Conservation (phyloP, 768 basidiomycete species). For the Termitomyces bulborhizus region DNA sequence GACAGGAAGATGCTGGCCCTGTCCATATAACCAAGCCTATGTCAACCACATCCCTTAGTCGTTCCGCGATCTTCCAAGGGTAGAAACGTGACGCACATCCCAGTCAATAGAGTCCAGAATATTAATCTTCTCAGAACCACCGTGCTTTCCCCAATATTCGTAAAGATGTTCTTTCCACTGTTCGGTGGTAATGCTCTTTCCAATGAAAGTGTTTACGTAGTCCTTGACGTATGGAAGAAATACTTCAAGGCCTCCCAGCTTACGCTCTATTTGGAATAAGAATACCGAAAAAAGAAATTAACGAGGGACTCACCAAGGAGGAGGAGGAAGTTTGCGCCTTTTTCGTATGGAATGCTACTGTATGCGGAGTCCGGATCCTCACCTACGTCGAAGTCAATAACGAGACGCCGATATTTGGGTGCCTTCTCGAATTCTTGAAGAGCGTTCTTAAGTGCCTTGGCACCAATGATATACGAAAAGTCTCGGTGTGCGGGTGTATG, state of each 20-base stretch:
- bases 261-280: slow-evolving; percentile 40
- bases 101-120: slow-evolving; percentile 69
- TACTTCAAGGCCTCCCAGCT: slow-evolving; percentile 73
- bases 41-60: background rate
- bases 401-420: slow-evolving; percentile 75
- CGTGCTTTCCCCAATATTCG: slow-evolving; percentile 55
- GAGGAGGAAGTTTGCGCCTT: slow-evolving; percentile 85
- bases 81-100: slow-evolving; percentile 45
- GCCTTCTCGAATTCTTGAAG: slow-evolving; percentile 51
- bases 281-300: background rate
- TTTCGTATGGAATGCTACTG: slow-evolving; percentile 74
- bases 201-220: slow-evolving; percentile 78
- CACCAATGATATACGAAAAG: slow-evolving; percentile 75
- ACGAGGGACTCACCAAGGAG: slow-evolving; percentile 54
- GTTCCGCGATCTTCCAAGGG: background rate
- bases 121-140: slow-evolving; percentile 54
- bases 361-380: slow-evolving; percentile 80
- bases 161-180: slow-evolving; percentile 83
- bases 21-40: slow-evolving; percentile 80
- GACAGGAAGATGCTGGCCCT: slow-evolving; percentile 68
- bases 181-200: slow-evolving; percentile 76
- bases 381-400: slow-evolving; percentile 66
- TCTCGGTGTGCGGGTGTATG: slow-evolving; percentile 73
- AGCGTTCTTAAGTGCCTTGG: slow-evolving; percentile 65
- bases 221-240: slow-evolving; percentile 82